These are phyloP conservation scores for Suhomyces yuchorum DNA, from an alignment of 1,139 yeast species.

Conservation along the genomic window DNA sequence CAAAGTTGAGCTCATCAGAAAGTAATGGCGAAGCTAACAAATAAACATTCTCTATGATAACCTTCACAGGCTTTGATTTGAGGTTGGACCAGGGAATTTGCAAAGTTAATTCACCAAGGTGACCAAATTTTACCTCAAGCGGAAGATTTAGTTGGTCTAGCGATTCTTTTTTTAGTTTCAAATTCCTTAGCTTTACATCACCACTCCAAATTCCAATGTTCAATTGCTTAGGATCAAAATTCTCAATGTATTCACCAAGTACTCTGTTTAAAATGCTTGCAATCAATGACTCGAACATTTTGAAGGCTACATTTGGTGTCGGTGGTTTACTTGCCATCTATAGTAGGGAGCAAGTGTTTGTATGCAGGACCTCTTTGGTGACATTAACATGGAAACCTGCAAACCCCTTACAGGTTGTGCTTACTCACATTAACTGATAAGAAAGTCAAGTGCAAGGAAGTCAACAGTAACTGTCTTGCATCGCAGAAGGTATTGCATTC, in stretches of 20 bases:
- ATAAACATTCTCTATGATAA: slow-evolving; percentile 86
- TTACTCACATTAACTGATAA: background rate
- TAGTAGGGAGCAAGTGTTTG: background rate
- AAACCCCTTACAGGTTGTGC: slow-evolving; percentile 2
- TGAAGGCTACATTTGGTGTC: background rate
- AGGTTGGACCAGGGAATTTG: slow-evolving; percentile 97
- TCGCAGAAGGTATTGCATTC: background rate
- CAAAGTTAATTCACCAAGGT: slow-evolving; percentile 82
- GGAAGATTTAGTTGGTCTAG: slow-evolving; percentile 85
- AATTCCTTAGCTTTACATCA: slow-evolving; percentile 81
- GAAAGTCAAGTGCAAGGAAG: background rate
- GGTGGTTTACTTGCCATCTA: background rate
- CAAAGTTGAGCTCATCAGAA: slow-evolving; percentile 55
- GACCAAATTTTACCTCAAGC: slow-evolving; percentile 87
- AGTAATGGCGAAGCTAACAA: slow-evolving; percentile 75
- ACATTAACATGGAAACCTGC: background rate
- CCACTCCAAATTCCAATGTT: slow-evolving; percentile 98
- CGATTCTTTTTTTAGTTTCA: slow-evolving; percentile 79
- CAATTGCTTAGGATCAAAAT: slow-evolving; percentile 91
- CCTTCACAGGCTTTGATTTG: slow-evolving; percentile 89
- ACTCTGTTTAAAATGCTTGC: slow-evolving; percentile 57
- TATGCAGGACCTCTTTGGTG: background rate
- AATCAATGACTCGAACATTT: slow-evolving; percentile 61
- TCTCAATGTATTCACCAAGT: slow-evolving; percentile 79
- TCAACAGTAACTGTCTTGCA: background rate